These are phyloP conservation scores for Pseudovirgaria hyperparasitica DNA, from an alignment of 2,329 filamentous ascomycete species.

Conservation along the genomic window DNA sequence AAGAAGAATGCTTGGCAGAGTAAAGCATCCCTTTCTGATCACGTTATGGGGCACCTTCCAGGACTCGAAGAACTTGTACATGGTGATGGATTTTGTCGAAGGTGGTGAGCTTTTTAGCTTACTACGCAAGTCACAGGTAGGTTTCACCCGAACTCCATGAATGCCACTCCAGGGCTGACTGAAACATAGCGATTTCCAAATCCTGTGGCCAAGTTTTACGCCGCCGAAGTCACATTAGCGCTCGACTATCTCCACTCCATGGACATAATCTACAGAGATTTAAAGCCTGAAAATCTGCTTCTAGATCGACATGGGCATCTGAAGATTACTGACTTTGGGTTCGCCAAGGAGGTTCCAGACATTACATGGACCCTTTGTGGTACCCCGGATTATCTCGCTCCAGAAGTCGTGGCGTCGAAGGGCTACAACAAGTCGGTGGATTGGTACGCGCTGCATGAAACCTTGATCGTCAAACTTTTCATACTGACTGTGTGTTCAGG, in stretches of 20 bases:
- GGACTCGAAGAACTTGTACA: conserved; percentile 89
- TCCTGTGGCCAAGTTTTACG: conserved; percentile 97
- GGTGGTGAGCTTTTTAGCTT: conserved; percentile 95
- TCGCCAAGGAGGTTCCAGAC: conserved; percentile 94
- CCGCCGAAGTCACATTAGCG: conserved; percentile 89
- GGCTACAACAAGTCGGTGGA: conserved; percentile 99
- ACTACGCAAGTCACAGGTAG: conserved; percentile 80
- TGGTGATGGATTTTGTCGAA: conserved; percentile 99
- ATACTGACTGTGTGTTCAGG: conserved; percentile 42
- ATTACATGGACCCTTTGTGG: conserved; percentile 99
- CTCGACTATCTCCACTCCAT: conserved; percentile 89
- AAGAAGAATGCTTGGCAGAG: conserved; percentile 85
- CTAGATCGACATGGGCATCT: conserved; percentile 87
- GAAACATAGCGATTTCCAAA: conserved; percentile 81
- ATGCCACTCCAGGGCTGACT: conserved; percentile 4
- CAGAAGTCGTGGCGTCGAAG: conserved; percentile 97
- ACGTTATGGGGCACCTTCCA: conserved; percentile 98
- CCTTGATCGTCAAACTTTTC: conserved; percentile 2
- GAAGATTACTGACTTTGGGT: conserved; percentile 97
- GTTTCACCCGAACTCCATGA: conserved; percentile 22
- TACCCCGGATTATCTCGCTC: conserved; percentile 92
- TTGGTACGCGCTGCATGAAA: conserved; percentile 52
- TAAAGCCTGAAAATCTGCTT: conserved; percentile 90
- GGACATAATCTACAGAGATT: conserved; percentile 94
- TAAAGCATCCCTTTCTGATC: conserved; percentile 95